These are phyloP conservation scores for Entomophthora muscae DNA, from an alignment of 371 early-diverging fungal species.

Conservation along the genomic window DNA sequence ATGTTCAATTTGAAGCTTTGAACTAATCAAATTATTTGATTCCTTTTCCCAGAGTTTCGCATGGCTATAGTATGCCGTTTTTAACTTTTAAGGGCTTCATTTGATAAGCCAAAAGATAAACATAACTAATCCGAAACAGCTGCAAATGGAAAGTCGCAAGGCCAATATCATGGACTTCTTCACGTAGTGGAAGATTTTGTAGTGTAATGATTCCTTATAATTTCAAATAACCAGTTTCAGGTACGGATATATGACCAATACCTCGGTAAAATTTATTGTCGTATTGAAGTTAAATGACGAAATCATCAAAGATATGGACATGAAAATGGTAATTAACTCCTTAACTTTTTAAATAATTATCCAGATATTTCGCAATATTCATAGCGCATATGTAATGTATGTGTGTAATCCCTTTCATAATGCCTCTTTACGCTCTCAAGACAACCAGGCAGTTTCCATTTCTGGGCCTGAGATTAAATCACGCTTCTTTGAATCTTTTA, in stretches of 20 bases:
- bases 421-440: not conserved
- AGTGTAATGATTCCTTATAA: not conserved
- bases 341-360: not conserved
- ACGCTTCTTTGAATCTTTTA: not conserved
- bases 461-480: not conserved
- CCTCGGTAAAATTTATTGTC: conserved; percentile 3
- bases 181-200: conserved; percentile 8
- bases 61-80: too few relatives aligned
- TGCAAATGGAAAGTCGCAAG: not conserved
- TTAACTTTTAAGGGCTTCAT: too few relatives aligned
- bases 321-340: conserved; percentile 2
- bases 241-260: conserved; percentile 8
- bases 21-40: too few relatives aligned
- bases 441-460: not conserved
- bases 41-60: too few relatives aligned
- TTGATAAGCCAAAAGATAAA: too few relatives aligned
- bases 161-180: conserved; percentile 3
- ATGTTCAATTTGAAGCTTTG: too few relatives aligned
- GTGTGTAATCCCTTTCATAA: conserved; percentile 5
- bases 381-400: not conserved
- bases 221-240: not conserved
- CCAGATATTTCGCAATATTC: not conserved
- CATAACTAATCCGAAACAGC: too few relatives aligned
- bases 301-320: conserved; percentile 8
- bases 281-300: conserved; percentile 3